Evolutionary conservation across 768 basidiomycete species (phyloP), one percentile per base, ranked within the genome.

Genomic region (Termitomyces sp.): DNA sequence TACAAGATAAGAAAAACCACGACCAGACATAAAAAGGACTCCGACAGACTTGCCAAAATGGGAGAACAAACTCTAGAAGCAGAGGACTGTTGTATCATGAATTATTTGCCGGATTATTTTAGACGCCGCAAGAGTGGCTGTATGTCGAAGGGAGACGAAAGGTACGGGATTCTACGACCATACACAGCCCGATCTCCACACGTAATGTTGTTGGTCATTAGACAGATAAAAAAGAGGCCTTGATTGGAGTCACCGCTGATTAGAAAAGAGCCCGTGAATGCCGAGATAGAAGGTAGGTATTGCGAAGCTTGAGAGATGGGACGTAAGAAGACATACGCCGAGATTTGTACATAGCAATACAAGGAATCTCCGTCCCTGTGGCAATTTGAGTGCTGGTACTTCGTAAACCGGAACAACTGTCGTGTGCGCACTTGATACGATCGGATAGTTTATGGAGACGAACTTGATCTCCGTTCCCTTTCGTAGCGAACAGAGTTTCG

Each of bases 201-300:
- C 47, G 56, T 50, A 57, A 49, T 7, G 18, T 22, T 26, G 37
- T 57, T 57, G 49, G 48, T 50, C 48, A 48, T 34, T 36, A 37
- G 32, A 20, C 22, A 51, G 42, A 47, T 7, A 49, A 36, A 55
- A 37, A 55, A 46, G 55, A 57, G 42, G 39, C 31, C 22, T 26
- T 36, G 50, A 26, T 46, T 20, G n/a, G n/a, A 39, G 37, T 52
- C 37, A 52, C 56, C 60, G 60, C 53, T 61, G 47, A 55, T 39
- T 37, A 61, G 53, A 58, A 55, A 58, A 55, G n/a, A 61, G 53
- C 41, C 60, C 60, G 56, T 61, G 48, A 57, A 54, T 48, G 46
- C 52, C 53, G 56, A 57, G 29, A 58, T 29, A 27, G 57, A 53
- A 58, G 52, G 46, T 50, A 31, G 37, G 44, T 29, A 29, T 32